A percentile compares a stretch with the other conserved stretches of the same genome.
These are phyloP conservation scores for Yarrowia yakushimensis DNA, from an alignment of 805 yeast genomes.

Conservation along the genomic window DNA sequence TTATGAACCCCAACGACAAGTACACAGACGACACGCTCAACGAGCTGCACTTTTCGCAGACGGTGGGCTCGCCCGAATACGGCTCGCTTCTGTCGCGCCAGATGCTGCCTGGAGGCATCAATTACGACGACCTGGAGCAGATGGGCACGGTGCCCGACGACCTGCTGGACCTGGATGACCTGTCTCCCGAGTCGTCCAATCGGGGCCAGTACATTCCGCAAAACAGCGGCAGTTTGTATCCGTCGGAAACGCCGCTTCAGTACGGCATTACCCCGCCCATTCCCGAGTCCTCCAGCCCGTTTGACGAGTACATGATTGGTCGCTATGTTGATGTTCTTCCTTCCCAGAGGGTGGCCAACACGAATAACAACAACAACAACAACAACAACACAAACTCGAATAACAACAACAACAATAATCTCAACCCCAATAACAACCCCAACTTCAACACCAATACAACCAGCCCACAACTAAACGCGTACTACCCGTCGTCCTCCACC, in stretches of 20 bases:
- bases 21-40: slow-evolving; percentile 25
- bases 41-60: slow-evolving; percentile 23
- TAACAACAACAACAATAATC: background rate
- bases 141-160: slow-evolving; percentile 27
- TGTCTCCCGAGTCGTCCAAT: slow-evolving; percentile 28
- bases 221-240: background rate
- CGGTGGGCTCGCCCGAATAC: slow-evolving; percentile 24
- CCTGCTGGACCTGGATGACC: slow-evolving; percentile 32
- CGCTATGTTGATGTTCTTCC: background rate
- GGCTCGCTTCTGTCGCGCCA: slow-evolving; percentile 19
- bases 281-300: slow-evolving; percentile 35
- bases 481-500: slow-evolving; percentile 3
- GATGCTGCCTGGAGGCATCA: slow-evolving; percentile 18
- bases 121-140: slow-evolving; percentile 22
- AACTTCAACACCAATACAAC: background rate
- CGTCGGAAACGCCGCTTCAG: slow-evolving; percentile 21
- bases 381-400: slow-evolving; percentile 24
- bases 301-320: slow-evolving; percentile 33
- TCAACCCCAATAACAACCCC: slow-evolving; percentile 8
- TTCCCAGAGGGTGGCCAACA: background rate
- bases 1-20: slow-evolving; percentile 25
- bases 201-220: slow-evolving; percentile 12
- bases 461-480: slow-evolving; percentile 13
- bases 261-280: slow-evolving; percentile 34
- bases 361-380: background rate